phyloP scores from a whole-genome alignment of 2,329 filamentous ascomycete genomes.

The Colletotrichum noveboracense region DNA sequence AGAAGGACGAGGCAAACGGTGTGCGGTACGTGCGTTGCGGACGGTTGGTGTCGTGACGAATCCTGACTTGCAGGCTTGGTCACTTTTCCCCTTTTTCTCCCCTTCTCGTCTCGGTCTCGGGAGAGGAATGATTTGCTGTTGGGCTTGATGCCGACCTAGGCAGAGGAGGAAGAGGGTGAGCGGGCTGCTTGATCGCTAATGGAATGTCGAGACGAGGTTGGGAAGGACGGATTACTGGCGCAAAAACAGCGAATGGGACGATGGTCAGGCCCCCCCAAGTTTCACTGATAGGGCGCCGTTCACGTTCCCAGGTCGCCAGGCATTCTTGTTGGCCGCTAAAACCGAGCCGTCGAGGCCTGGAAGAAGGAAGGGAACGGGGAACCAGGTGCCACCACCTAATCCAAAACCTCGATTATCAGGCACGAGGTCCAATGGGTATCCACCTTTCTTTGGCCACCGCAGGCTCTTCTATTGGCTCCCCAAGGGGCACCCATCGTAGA shows the following conservation, averaged over 20 bases:
- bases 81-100: neutral
- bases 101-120: neutral
- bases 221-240: neutral
- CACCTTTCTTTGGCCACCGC: neutral
- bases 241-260: neutral
- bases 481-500: neutral
- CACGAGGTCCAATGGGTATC: neutral
- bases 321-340: neutral
- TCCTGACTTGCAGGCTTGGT: neutral
- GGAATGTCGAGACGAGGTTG: conserved; percentile 17
- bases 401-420: conserved; percentile 5
- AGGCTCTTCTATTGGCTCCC: neutral
- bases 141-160: neutral
- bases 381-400: neutral
- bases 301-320: neutral
- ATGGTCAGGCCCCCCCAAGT: neutral
- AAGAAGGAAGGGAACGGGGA: neutral
- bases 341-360: neutral
- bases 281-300: neutral
- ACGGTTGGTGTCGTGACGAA: neutral
- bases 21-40: neutral
- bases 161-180: neutral
- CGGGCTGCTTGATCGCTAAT: conserved; percentile 6
- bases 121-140: neutral
- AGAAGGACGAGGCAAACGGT: neutral